Base-by-base conservation (phyloP, 1,139 yeast genomes). In the Magnusiomyces tetraspermus region DNA sequence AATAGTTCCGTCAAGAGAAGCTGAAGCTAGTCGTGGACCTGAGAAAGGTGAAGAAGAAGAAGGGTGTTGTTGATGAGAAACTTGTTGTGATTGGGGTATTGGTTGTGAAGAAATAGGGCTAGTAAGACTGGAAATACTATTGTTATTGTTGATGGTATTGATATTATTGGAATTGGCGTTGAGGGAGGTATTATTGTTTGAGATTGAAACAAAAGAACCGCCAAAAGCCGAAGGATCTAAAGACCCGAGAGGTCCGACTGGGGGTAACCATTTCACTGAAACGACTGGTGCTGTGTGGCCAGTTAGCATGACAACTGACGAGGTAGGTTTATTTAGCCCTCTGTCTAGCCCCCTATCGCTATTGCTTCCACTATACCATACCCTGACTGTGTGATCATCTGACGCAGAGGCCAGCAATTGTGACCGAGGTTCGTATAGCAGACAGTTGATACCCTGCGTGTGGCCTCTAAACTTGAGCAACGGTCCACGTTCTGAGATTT, bases 401-500 rank as follows among this genome's bases (percentile, higher is more conserved):
- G 94, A 82, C 15, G 86, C 82, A 1, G 90, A 80, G 1, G 88
- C 82, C 46, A 89, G 71, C 43, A 83, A 66, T 58, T 78, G 79
- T 3, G 77, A 70, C 1, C 67, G 64, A 1, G 66, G 58, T 59
- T 83, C 80, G 64, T 83, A 86, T 43, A 70, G 68, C 17, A 85
- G 71, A 2, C 71, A 70, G n/a, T 85, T 75, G 15, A 86, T 76
- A 0, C 80, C 72, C 51, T 79, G 78, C 13, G 76, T 72, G 63
- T 88, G 96, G 1, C 96, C 96, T 23, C 76, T 65, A 49, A 88
- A 73, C 46, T 75, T 73, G 2, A 92, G 87, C 1, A 82, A 67
- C 0, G 86, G 80, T 41, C 67, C 67, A 40, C 70, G 68, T 28
- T 77, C 79, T 11, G 73, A 73, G 4, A 84, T 70, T 47, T 79